Conservation (phyloP, 2,329 filamentous ascomycete species). For the Escovopsis weberi region DNA sequence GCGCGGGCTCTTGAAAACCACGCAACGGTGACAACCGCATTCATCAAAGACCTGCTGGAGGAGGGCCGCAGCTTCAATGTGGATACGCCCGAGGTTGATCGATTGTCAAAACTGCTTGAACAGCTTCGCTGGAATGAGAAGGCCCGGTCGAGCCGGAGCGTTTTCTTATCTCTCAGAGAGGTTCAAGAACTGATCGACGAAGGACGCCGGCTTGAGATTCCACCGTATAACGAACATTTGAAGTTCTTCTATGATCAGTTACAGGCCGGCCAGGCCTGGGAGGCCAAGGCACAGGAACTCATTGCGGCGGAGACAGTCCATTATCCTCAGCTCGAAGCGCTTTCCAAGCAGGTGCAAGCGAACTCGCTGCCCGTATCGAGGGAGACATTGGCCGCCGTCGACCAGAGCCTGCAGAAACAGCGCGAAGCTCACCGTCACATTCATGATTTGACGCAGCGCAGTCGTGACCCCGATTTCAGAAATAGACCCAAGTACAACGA, state of each 20-base stretch:
- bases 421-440: constrained; percentile 87
- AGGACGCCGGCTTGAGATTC: constrained; percentile 63
- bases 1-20: constrained; percentile 54
- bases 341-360: constrained; percentile 64
- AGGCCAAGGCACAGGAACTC: constrained; percentile 80
- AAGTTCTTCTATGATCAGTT: constrained; percentile 62
- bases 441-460: constrained; percentile 63
- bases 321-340: constrained; percentile 84
- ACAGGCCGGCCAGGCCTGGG: constrained; percentile 71
- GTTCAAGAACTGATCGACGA: constrained; percentile 67
- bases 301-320: constrained; percentile 86
- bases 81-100: constrained; percentile 77
- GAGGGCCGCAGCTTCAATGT: constrained; percentile 80
- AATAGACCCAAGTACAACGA: constrained; percentile 79
- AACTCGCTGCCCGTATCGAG: constrained; percentile 64
- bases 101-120: constrained; percentile 64
- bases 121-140: constrained; percentile 82
- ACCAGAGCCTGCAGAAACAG: constrained; percentile 89
- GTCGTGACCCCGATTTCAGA: constrained; percentile 57
- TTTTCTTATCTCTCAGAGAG: constrained; percentile 60
- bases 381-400: constrained; percentile 68
- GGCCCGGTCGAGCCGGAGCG: constrained; percentile 48
- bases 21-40: constrained; percentile 46
- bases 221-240: constrained; percentile 67
- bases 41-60: constrained; percentile 86